Base-by-base conservation (phyloP, 306 rosid genomes). In the Luffa acutangula region DNA sequence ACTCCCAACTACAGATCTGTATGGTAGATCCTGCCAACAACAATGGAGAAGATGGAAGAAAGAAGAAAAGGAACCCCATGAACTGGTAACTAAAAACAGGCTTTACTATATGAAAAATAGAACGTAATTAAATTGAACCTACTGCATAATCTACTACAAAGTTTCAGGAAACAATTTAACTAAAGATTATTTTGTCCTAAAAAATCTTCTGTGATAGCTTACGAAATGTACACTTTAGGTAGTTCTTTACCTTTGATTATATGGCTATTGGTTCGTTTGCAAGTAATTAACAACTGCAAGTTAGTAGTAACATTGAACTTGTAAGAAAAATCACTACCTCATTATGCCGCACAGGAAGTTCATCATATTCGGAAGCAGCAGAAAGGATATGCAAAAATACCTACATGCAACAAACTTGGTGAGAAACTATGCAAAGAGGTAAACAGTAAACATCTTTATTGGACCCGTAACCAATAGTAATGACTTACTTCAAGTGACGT, bases 261-360 rank as follows among this genome's bases (percentile, higher is more conserved):
- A 21, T 72, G 77, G 36, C 58, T 46, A 21, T 72, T 46, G 59
- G 77, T 49, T 73, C 13, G 6, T 13, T 43, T 73, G n/a, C 6
- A 73, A 31, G 21, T 37, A 25, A 56, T 51, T 58, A 34, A 66
- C 49, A 45, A 74, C 48, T 25, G 25, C 25, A 59, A 76, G 13
- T 18, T 14, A 36, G 15, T 46, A 64, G 14, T 75, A 77, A 60
- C 31, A 25, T 25, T 54, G 58, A 72, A 73, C 79, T 42, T 78
- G 72, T 60, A 59, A 80, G 79, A 49, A 41, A 80, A 77, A 49
- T 8, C 15, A 58, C 20, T 83, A 94, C 98, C 98, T 94, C 97
- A 70, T 92, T 94, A 75, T 92, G 98, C 80, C 97, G 97, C 82
- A 94, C 97, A 71, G 97, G 98, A 78, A 94, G 97, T 80, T 92